A percentile compares a stretch with the other conserved stretches of the same genome.
Evolutionary conservation across 495 filamentous ascomycete species (phyloP).

Genomic region (Aspergillus diversus): DNA sequence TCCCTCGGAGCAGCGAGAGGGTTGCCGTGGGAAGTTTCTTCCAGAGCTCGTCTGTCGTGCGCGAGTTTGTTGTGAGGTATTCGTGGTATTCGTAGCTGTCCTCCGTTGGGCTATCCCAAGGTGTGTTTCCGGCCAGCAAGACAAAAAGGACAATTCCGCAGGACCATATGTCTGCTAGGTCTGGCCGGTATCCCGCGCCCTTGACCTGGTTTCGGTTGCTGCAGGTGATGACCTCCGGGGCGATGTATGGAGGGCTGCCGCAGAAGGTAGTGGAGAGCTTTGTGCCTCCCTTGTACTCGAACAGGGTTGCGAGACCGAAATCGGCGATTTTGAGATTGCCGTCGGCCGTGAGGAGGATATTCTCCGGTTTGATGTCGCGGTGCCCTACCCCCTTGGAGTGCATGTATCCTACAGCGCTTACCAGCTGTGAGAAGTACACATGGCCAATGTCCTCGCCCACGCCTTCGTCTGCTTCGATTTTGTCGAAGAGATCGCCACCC

Average conservation of each 20-base stretch:
- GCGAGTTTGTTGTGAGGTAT: constrained; percentile 77
- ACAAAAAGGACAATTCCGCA: constrained; percentile 97
- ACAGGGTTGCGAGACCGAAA: constrained; percentile 94
- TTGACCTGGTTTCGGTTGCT: constrained; percentile 52
- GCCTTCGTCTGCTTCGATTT: constrained; percentile 96
- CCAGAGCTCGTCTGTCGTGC: constrained; percentile 87
- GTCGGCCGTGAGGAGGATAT: constrained; percentile 77
- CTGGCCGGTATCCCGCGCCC: constrained; percentile 73
- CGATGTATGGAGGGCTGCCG: constrained; percentile 96
- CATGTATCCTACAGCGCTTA: constrained; percentile 90
- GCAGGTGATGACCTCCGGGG: constrained; percentile 80
- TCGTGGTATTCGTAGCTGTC: constrained; percentile 82
- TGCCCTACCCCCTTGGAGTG: constrained; percentile 90
- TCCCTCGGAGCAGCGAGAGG: constrained; percentile 86
- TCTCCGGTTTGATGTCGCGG: constrained; percentile 90
- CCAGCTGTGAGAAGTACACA: constrained; percentile 91
- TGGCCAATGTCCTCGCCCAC: constrained; percentile 92
- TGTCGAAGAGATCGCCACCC: constrained; percentile 97
- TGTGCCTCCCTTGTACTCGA: constrained; percentile 79
- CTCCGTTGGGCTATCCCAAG: constrained; percentile 91
- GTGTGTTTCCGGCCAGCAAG: constrained; percentile 91
- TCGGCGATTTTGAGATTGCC: constrained; percentile 96
- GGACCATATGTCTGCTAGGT: constrained; percentile 94
- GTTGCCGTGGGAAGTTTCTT: constrained; percentile 73
- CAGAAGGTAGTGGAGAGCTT: constrained; percentile 87